phyloP scores from a whole-genome alignment of 2,329 filamentous ascomycete species.

The Exophiala aquamarina region DNA sequence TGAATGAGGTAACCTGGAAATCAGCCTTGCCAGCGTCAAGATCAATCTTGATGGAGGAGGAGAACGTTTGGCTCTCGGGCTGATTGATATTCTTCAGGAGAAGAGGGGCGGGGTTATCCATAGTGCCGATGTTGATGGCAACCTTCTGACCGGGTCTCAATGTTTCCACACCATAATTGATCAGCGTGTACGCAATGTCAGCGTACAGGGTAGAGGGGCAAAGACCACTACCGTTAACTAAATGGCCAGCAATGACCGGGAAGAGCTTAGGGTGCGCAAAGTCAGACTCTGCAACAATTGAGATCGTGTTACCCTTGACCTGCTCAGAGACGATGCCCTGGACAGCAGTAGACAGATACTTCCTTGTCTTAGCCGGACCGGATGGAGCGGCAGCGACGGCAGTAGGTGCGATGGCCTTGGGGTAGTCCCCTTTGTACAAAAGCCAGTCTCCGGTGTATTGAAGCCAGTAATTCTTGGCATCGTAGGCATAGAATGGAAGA shows the following conservation, averaged over 20 bases:
- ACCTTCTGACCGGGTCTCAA: constrained; percentile 28
- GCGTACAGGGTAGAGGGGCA: constrained; percentile 64
- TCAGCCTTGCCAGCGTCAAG: constrained; percentile 28
- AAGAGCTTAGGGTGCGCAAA: constrained; percentile 64
- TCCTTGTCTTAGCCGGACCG: constrained; percentile 48
- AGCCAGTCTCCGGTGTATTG: constrained; percentile 72
- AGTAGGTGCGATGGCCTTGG: constrained; percentile 38
- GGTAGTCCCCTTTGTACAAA: constrained; percentile 64
- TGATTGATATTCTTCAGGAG: constrained; percentile 29
- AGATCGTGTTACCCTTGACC: constrained; percentile 59
- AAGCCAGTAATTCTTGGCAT: constrained; percentile 72
- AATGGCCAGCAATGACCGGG: constrained; percentile 62
- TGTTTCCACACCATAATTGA: constrained; percentile 52
- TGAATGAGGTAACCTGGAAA: constrained; percentile 26
- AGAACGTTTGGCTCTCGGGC: constrained; percentile 27
- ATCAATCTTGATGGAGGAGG: constrained; percentile 26
- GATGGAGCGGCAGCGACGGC: constrained; percentile 39
- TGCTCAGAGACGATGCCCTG: constrained; percentile 65
- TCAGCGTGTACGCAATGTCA: constrained; percentile 65
- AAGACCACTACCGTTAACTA: constrained; percentile 66
- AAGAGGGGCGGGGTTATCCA: constrained; percentile 30
- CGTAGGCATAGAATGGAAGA: constrained; percentile 68
- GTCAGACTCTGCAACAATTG: constrained; percentile 65
- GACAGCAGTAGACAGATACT: constrained; percentile 64
- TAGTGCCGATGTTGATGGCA: constrained; percentile 29